A percentile compares a stretch with the other conserved stretches of the same genome.
phyloP scores from a whole-genome alignment of 306 rosid species.

The Castanea sativa region DNA sequence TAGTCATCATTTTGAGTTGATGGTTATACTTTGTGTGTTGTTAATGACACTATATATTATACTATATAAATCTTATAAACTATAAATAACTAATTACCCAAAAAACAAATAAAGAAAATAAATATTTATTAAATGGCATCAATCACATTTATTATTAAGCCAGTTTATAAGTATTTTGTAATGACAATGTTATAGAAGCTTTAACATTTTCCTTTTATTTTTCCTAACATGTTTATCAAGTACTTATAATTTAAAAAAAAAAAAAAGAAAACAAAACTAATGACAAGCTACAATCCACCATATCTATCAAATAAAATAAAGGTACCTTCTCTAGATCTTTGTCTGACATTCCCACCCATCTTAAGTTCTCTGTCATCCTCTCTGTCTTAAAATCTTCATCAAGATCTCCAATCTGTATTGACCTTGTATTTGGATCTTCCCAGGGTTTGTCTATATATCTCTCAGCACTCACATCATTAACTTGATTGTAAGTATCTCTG shows the following conservation, averaged over 20 bases:
- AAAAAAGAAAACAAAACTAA: neutral
- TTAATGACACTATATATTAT: too few relatives aligned
- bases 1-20: too few relatives aligned
- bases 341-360: slow-evolving; percentile 87
- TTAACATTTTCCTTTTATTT: neutral
- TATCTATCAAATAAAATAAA: neutral
- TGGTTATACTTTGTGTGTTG: too few relatives aligned
- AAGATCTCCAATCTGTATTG: slow-evolving; percentile 48
- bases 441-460: slow-evolving; percentile 45
- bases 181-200: too few relatives aligned
- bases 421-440: slow-evolving; percentile 50
- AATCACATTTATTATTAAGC: too few relatives aligned
- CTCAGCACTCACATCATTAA: slow-evolving; percentile 34
- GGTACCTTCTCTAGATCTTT: slow-evolving; percentile 67
- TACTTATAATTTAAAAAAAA: neutral
- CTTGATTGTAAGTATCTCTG: slow-evolving; percentile 28
- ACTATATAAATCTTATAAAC: too few relatives aligned
- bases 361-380: slow-evolving; percentile 62
- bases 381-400: slow-evolving; percentile 53
- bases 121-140: too few relatives aligned
- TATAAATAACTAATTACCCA: too few relatives aligned
- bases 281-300: too few relatives aligned
- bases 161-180: too few relatives aligned
- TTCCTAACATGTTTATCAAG: neutral
- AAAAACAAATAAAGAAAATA: too few relatives aligned